Conservation (phyloP, 106 monocot species). For the Gastrodia elata region DNA sequence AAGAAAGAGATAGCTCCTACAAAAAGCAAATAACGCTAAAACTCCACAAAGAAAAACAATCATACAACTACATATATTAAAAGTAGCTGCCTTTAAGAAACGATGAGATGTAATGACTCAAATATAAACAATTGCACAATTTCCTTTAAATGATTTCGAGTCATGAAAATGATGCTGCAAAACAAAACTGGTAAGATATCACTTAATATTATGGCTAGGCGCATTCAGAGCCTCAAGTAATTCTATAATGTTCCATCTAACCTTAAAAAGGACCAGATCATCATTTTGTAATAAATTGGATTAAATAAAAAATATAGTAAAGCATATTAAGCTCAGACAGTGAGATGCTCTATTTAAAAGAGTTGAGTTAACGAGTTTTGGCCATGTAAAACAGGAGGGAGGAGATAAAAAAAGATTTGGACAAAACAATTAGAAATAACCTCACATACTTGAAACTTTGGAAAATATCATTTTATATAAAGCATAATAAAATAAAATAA, state of each 20-base stretch:
- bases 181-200: neutral
- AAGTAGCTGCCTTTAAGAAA: neutral
- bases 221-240: no score
- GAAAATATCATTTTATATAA: no score
- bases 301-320: no score
- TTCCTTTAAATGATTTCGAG: slow-evolving; percentile 1
- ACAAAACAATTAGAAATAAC: no score
- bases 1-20: neutral
- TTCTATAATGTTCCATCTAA: neutral
- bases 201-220: no score
- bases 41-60: neutral
- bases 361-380: no score
- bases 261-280: neutral
- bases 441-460: no score
- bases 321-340: no score
- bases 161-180: neutral
- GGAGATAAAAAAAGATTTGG: no score
- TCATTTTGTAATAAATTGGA: neutral
- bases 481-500: no score
- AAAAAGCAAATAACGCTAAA: neutral
- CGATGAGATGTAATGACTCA: neutral
- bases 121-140: neutral
- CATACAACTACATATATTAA: neutral
- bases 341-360: no score
- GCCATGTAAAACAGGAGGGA: no score